Conservation (phyloP, 1,284 basidiomycete species). For the Austroboletus niveus region DNA sequence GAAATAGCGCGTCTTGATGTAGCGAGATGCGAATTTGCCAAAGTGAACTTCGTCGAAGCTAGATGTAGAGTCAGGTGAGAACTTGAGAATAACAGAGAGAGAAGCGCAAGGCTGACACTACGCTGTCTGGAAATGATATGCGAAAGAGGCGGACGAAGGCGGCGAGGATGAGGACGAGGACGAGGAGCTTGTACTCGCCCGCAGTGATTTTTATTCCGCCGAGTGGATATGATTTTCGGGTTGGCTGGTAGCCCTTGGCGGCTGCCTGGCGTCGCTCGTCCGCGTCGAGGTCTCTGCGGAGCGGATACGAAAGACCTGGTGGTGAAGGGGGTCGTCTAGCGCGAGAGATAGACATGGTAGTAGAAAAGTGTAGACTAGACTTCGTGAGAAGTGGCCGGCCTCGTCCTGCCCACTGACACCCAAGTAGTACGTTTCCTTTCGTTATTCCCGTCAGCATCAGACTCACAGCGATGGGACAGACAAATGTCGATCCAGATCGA, state of each 20-base stretch:
- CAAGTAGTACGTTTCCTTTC: neutral
- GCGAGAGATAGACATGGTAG: constrained; percentile 27
- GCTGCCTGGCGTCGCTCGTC: constrained; percentile 70
- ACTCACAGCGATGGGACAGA: constrained; percentile 7
- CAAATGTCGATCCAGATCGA: constrained; percentile 29
- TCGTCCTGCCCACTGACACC: too few species aligned
- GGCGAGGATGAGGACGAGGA: constrained; percentile 65
- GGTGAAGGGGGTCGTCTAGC: constrained; percentile 66
- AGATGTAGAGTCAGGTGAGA: too few species aligned
- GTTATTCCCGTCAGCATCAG: neutral
- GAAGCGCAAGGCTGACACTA: constrained; percentile 66
- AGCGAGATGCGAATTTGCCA: constrained; percentile 91
- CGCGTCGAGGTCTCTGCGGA: constrained; percentile 62
- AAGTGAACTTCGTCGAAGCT: constrained; percentile 97
- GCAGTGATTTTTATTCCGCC: constrained; percentile 66
- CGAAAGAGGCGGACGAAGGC: constrained; percentile 74
- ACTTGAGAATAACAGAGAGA: neutral
- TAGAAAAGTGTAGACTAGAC: too few species aligned
- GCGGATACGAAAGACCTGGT: constrained; percentile 40
- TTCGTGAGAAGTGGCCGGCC: too few species aligned
- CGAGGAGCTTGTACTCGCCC: constrained; percentile 74
- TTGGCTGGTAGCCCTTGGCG: constrained; percentile 60
- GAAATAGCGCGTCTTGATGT: constrained; percentile 88
- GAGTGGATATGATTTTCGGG: constrained; percentile 45
- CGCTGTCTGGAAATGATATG: constrained; percentile 78